Evolutionary conservation across 768 basidiomycete species (phyloP).

Genomic region (Heimioporus sp.): DNA sequence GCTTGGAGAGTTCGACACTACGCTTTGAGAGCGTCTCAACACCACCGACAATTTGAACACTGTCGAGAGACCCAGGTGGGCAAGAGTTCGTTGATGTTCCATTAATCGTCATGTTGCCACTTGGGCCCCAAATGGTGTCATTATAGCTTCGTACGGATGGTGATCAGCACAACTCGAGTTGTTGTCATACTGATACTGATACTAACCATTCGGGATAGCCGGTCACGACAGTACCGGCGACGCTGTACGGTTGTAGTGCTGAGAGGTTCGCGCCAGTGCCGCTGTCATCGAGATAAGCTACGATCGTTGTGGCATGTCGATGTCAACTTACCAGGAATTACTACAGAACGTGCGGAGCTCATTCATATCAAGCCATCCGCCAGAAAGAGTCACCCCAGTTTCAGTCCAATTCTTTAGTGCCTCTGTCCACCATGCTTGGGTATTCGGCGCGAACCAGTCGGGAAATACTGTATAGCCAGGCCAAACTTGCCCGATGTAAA

Average conservation of each 20-base stretch:
- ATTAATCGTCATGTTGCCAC: conserved; percentile 74
- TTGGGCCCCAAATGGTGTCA: conserved; percentile 57
- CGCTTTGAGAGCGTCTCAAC: no score
- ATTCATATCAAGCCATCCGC: conserved; percentile 73
- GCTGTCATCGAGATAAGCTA: conserved; percentile 8
- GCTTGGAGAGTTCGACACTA: conserved; percentile 33
- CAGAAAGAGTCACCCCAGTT: conserved; percentile 54
- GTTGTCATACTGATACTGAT: not conserved
- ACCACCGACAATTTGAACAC: no score
- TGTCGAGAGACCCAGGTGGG: conserved; percentile 9
- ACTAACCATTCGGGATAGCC: conserved; percentile 69
- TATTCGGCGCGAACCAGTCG: conserved; percentile 57
- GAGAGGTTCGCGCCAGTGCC: conserved; percentile 57
- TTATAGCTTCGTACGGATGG: conserved; percentile 49
- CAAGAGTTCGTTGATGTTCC: conserved; percentile 55
- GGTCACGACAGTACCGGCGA: conserved; percentile 47
- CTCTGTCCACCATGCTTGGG: conserved; percentile 60
- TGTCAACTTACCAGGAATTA: conserved; percentile 47
- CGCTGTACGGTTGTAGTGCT: conserved; percentile 54
- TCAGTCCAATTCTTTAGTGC: conserved; percentile 54
- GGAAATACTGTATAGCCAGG: conserved; percentile 73
- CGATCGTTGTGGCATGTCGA: not conserved
- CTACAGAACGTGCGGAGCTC: conserved; percentile 63
- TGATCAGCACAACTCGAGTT: not conserved
- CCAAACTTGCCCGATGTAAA: conserved; percentile 77